Evolutionary conservation across 345 rosid genomes (phyloP), one percentile per base, ranked within the genome.

Genomic region (Lagerstroemia speciosa): DNA sequence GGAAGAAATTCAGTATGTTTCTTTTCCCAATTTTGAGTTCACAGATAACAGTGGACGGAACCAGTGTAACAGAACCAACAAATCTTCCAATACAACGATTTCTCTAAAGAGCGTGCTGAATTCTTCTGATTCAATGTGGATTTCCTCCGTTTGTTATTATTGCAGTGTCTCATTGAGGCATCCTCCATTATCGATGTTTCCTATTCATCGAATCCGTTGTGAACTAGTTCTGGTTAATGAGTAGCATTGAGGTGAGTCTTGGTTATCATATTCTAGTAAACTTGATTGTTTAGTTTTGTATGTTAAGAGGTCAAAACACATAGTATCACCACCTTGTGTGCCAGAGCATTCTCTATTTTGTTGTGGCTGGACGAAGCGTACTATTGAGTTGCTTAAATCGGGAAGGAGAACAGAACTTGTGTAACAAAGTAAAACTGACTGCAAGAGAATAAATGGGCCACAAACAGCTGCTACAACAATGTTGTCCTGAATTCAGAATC

Each of bases 21-120:
- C 68, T 36, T 64, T 64, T 27, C 15, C 68, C 73, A n/a, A 15
- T 68, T 50, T 68, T 50, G 33, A 36, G 61, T 29, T 32, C 40
- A 15, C 50, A 9, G 31, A 55, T 55, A 14, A 1, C 31, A 1
- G 30, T 3, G 61, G 61, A 55, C 26, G 26, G 22, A 48, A 55
- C 24, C 61, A 1, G 31, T 24, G 61, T 55, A 24, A 26, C 61
- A 4, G 61, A 55, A 5, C 11, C 12, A 3, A 10, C 30, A 24
- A 26, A 5, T n/a, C 61, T 9, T 55, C 12, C 24, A 1, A 55
- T 22, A 11, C 30, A 8, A 9, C 11, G 31, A 53, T 29, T 53
- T 26, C n/a, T 12, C 61, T 55, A 55, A 6, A 55, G 30, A 55
- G 61, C 1, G 5, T 55, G n/a, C n/a, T 11, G 12, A 1, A 24